phyloP scores from a whole-genome alignment of 176 grass and related monocot genomes.

The Olyra latifolia region DNA sequence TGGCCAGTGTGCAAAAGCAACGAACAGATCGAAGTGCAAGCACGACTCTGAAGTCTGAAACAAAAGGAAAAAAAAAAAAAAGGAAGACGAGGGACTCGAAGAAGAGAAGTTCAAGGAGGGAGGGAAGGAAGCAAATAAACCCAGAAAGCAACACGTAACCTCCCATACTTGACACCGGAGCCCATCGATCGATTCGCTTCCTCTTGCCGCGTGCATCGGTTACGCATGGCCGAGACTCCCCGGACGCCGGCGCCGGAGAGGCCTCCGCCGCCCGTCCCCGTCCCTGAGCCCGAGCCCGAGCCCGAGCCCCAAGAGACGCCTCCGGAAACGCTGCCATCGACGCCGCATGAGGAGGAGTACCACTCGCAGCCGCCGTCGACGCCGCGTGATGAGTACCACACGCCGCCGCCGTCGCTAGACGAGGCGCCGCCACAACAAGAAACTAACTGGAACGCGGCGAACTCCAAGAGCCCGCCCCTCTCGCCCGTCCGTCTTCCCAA shows the following conservation, averaged over 20 bases:
- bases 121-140: conserved; percentile 18
- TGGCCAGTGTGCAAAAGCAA: not conserved
- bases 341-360: no score
- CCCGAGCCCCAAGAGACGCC: no score
- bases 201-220: not conserved
- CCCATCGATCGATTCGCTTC: conserved; percentile 4
- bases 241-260: conserved; percentile 40
- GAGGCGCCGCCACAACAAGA: conserved; percentile 24
- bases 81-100: not conserved
- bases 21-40: not conserved
- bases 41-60: no score
- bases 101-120: not conserved
- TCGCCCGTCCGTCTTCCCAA: conserved; percentile 27
- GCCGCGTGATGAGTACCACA: conserved; percentile 40
- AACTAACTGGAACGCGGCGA: not conserved
- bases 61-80: not conserved
- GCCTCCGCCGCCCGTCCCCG: conserved; percentile 23
- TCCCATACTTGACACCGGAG: conserved; percentile 33
- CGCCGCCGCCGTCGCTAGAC: conserved; percentile 44
- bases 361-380: not conserved
- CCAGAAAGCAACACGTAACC: conserved; percentile 40
- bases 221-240: conserved; percentile 32
- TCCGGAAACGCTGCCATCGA: no score
- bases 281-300: no score
- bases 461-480: conserved; percentile 42